These are phyloP conservation scores for Thinopyrum elongatum DNA, from an alignment of 176 grass and related monocot genomes.

Conservation along the genomic window DNA sequence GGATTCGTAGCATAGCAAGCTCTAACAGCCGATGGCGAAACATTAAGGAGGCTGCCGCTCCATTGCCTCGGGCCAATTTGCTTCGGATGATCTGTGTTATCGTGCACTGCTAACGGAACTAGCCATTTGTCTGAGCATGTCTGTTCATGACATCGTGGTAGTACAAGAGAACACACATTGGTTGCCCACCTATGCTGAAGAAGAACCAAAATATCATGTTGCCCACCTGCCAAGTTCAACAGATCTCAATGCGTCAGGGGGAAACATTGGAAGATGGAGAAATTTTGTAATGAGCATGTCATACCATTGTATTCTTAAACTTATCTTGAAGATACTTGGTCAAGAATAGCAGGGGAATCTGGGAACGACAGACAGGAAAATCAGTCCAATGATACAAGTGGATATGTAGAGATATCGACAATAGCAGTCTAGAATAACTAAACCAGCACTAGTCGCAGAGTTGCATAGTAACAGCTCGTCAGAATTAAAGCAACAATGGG, in stretches of 20 bases:
- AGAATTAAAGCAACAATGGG: not conserved
- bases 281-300: not conserved
- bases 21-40: not conserved
- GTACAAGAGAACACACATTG: conserved; percentile 91
- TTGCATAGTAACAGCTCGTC: not conserved
- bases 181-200: conserved; percentile 97
- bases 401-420: not conserved
- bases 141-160: conserved; percentile 99
- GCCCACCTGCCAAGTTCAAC: conserved; percentile 55
- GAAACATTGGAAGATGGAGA: not conserved
- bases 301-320: conserved; percentile 84
- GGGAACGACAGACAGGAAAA: conserved; percentile 19
- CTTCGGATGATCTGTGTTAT: conserved; percentile 6
- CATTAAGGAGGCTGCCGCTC: not conserved
- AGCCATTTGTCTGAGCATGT: conserved; percentile 48
- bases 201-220: conserved; percentile 99
- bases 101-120: conserved; percentile 2
- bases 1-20: not conserved
- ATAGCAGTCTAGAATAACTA: not conserved
- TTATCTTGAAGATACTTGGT: conserved; percentile 86
- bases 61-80: not conserved
- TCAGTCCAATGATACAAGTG: not conserved
- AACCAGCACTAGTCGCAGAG: not conserved
- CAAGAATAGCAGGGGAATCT: conserved; percentile 88
- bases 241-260: not conserved